Percentiles rank a stretch among this genome's conserved stretches.
Conservation (phyloP, 192 early-diverging fungal species). For the Coemansia sp. region DNA sequence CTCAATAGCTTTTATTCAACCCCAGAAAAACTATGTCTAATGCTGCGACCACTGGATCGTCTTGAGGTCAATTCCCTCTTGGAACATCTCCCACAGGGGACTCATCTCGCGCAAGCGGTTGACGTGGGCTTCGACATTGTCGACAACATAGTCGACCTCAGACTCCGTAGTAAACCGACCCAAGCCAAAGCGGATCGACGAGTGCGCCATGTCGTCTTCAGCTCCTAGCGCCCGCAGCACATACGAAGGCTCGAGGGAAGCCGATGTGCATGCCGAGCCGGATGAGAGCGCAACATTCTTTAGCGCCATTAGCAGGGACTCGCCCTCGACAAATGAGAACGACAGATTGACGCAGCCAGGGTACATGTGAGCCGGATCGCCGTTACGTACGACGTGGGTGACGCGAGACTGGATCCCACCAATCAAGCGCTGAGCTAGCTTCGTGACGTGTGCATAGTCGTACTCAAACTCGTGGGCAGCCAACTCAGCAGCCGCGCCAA, state of each 20-base stretch:
- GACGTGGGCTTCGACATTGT: constrained; percentile 78
- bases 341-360: constrained; percentile 95
- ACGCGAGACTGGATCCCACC: constrained; percentile 77
- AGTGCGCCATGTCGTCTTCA: constrained; percentile 95
- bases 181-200: constrained; percentile 92
- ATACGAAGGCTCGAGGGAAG: constrained; percentile 93
- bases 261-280: constrained; percentile 94
- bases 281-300: constrained; percentile 96
- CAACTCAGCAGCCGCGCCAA: constrained; percentile 85
- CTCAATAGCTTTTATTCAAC: not conserved
- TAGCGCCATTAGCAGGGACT: constrained; percentile 95
- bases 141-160: constrained; percentile 89
- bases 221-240: constrained; percentile 96
- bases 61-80: constrained; percentile 91
- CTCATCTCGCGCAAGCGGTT: constrained; percentile 90
- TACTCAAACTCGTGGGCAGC: constrained; percentile 80
- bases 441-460: constrained; percentile 70
- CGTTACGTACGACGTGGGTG: constrained; percentile 84
- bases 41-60: constrained; percentile 90
- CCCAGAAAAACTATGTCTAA: constrained; percentile 25
- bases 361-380: constrained; percentile 74
- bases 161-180: constrained; percentile 94
- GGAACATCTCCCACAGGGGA: constrained; percentile 98
- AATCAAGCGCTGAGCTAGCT: constrained; percentile 75
- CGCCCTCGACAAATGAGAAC: constrained; percentile 96